A percentile compares a stretch with the other conserved stretches of the same genome.
These are phyloP conservation scores for Mucor saturninus DNA, from an alignment of 371 early-diverging fungal genomes.

Conservation along the genomic window DNA sequence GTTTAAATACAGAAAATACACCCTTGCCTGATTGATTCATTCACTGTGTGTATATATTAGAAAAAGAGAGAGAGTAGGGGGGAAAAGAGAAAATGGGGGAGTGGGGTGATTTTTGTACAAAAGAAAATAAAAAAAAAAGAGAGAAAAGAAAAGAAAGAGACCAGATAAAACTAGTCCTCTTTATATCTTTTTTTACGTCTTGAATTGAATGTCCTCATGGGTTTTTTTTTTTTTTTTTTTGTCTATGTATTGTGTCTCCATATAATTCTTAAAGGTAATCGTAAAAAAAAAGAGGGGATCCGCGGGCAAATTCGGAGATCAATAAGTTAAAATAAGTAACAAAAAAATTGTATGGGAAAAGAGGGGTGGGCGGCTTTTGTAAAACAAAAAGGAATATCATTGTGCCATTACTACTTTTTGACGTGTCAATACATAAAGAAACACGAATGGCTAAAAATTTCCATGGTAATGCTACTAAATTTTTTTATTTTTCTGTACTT, in stretches of 20 bases:
- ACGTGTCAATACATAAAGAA: background rate
- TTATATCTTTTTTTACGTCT: background rate
- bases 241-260: background rate
- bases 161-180: no score
- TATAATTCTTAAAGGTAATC: slow-evolving; percentile 7
- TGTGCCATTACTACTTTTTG: background rate
- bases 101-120: background rate
- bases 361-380: no score
- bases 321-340: no score
- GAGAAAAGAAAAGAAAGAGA: no score
- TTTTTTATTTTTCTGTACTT: no score
- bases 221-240: no score
- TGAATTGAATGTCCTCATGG: no score
- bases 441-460: no score
- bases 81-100: background rate
- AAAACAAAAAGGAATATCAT: background rate
- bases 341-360: background rate
- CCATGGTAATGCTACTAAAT: no score
- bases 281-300: slow-evolving; percentile 26
- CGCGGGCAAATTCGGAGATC: slow-evolving; percentile 25
- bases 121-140: no score
- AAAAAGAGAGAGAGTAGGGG: background rate
- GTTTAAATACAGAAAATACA: slow-evolving; percentile 28
- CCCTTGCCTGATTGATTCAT: slow-evolving; percentile 21
- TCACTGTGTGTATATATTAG: background rate